A percentile compares a stretch with the other conserved stretches of the same genome.
Evolutionary conservation across 306 rosid genomes (phyloP).

Genomic region (Amphicarpaea edgeworthii): DNA sequence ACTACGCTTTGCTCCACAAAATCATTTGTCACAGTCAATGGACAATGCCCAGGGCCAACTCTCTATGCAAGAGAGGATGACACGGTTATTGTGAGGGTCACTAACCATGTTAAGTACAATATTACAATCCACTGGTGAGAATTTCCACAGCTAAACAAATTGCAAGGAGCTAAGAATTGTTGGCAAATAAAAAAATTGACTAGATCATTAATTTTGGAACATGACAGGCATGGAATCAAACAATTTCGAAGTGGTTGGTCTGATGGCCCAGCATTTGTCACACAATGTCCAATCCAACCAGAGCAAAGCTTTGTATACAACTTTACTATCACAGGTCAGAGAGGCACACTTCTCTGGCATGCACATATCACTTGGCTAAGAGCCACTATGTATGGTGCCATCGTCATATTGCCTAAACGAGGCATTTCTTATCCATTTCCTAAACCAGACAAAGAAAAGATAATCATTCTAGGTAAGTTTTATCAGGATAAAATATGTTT

Average conservation of each 20-base stretch:
- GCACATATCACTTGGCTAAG: conserved; percentile 84
- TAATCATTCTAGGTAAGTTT: conserved; percentile 59
- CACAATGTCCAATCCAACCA: conserved; percentile 80
- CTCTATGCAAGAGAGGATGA: conserved; percentile 80
- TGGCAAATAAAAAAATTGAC: background rate
- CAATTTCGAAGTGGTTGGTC: conserved; percentile 70
- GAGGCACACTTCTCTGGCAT: conserved; percentile 92
- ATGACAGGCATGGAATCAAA: conserved; percentile 74
- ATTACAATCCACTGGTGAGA: conserved; percentile 82
- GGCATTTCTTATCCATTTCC: conserved; percentile 78
- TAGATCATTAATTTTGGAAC: conserved; percentile 18
- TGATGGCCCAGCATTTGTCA: conserved; percentile 82
- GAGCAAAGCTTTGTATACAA: conserved; percentile 69
- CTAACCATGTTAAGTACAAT: conserved; percentile 62
- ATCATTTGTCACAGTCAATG: conserved; percentile 62
- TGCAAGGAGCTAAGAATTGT: conserved; percentile 9
- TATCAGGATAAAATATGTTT: background rate
- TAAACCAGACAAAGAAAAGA: conserved; percentile 62
- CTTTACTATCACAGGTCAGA: conserved; percentile 70
- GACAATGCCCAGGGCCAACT: conserved; percentile 77
- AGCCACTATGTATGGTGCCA: conserved; percentile 75
- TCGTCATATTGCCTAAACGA: conserved; percentile 69
- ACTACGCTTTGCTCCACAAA: conserved; percentile 73
- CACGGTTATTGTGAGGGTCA: conserved; percentile 67
- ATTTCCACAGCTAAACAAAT: conserved; percentile 25